Conservation (phyloP, 768 basidiomycete species). For the Mycena chlorophos region DNA sequence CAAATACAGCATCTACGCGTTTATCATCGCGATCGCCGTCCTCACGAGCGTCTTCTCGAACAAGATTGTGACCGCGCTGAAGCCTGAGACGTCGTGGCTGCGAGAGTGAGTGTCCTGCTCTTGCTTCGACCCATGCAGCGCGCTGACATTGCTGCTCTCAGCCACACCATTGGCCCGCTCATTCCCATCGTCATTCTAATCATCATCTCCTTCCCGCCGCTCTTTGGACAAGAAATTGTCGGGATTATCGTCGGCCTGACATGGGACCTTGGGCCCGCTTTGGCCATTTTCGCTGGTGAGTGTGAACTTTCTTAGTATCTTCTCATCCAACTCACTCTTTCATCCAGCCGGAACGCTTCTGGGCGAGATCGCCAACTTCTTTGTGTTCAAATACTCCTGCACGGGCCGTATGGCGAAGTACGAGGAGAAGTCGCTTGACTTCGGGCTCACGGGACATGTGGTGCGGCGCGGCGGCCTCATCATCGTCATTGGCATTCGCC, state of each 20-base stretch:
- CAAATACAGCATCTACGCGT: background rate
- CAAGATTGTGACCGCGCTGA: background rate
- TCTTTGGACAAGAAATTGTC: conserved; percentile 13
- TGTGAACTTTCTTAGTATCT: background rate
- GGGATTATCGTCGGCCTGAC: conserved; percentile 7
- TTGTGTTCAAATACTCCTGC: conserved; percentile 1
- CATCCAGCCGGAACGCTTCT: conserved; percentile 8
- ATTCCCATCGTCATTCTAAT: conserved; percentile 5
- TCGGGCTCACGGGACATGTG: background rate
- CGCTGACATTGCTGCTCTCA: background rate
- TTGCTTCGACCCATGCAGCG: background rate
- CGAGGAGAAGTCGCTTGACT: background rate
- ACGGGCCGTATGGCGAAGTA: background rate
- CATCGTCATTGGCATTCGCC: background rate
- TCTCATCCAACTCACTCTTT: background rate
- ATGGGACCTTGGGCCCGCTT: conserved; percentile 9
- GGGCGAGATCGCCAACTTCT: conserved; percentile 14
- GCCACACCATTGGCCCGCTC: background rate
- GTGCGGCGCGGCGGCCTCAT: background rate
- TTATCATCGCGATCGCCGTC: background rate
- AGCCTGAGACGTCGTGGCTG: background rate
- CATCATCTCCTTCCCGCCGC: conserved; percentile 12
- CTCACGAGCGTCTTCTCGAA: background rate
- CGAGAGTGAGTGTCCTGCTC: background rate
- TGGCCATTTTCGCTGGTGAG: conserved; percentile 1